phyloP scores from a whole-genome alignment of 2,329 filamentous ascomycete genomes.

The Didymella sp. region DNA sequence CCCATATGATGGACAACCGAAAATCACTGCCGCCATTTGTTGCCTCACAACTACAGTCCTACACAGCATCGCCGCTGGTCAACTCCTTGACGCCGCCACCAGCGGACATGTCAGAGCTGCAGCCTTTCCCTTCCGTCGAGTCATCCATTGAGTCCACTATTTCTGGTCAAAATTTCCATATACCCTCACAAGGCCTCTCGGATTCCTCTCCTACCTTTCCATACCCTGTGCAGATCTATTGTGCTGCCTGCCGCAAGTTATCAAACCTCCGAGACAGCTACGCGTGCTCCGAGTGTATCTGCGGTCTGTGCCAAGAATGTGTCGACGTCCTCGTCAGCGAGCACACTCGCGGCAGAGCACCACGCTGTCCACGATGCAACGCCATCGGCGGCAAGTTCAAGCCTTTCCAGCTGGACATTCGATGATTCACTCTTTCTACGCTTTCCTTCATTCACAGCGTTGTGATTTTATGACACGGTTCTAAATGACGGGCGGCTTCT shows the following conservation, averaged over 20 bases:
- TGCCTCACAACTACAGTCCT: slow-evolving; percentile 65
- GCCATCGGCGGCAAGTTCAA: slow-evolving; percentile 83
- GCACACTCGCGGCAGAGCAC: slow-evolving; percentile 72
- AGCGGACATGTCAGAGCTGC: slow-evolving; percentile 54
- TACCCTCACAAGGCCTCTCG: slow-evolving; percentile 57
- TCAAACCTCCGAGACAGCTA: slow-evolving; percentile 83
- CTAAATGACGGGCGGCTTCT: slow-evolving; percentile 5
- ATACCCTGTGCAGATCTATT: slow-evolving; percentile 80
- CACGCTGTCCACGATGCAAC: slow-evolving; percentile 76
- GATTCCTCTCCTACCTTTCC: slow-evolving; percentile 66
- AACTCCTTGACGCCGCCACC: slow-evolving; percentile 85
- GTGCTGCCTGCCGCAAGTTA: slow-evolving; percentile 81
- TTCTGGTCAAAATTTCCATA: slow-evolving; percentile 73
- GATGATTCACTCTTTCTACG: slow-evolving; percentile 56
- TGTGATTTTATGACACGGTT: slow-evolving; percentile 18
- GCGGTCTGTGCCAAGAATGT: slow-evolving; percentile 86
- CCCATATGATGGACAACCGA: slow-evolving; percentile 59
- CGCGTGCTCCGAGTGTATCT: slow-evolving; percentile 95
- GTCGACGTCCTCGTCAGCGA: slow-evolving; percentile 81
- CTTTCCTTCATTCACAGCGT: slow-evolving; percentile 21
- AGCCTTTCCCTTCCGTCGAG: slow-evolving; percentile 92
- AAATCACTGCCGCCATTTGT: slow-evolving; percentile 67
- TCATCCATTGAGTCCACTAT: slow-evolving; percentile 72
- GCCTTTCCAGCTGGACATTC: slow-evolving; percentile 82
- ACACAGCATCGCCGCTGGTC: slow-evolving; percentile 89